Evolutionary conservation across 2,329 filamentous ascomycete species (phyloP), one percentile per base, ranked within the genome.

Genomic region (Fusarium abutilonis): DNA sequence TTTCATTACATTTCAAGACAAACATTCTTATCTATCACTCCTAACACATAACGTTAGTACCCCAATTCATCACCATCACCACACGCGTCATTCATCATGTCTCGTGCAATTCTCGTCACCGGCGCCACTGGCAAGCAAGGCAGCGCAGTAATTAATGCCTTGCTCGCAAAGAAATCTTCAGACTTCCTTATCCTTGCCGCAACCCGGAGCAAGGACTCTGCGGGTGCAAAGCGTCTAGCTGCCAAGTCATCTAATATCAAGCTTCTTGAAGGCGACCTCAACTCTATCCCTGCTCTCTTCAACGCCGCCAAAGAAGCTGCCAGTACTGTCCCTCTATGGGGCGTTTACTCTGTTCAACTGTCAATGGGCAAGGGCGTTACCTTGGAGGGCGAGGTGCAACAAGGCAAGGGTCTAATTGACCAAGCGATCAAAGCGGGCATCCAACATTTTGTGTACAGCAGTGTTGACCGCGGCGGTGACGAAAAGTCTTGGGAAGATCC

Each of bases 361-460:
- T 60, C 62, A 4, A 50, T 63, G 38, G 63, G 63, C 8, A 66
- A 64, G 15, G 55, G 47, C 1, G 45, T 52, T 8, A 52, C 51
- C 2, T 35, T 64, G 0, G 62, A 66, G 3, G 50, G 46, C 1
- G 63, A 66, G 3, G 36, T 63, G 0, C 42, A 43, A 3, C 62
- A 64, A 32, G 60, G 62, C n/a, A 64, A 64, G 23, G 56, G 39
- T 4, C 52, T 64, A 2, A 31, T 66, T 2, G 63, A 66, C 0
- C 54, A 63, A 6, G 47, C 63, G 0, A 56, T 66, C 34, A 57
- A 56, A 31, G 21, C 44, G 1, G 58, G 50, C 0, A 14, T 66
- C 8, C 36, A 52, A 9, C 69, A 70, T 17, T 85, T 71, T 52
- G 69, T 71, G 6, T 66, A 71, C 14, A 63, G 61, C n/a, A 63